Percentiles rank a stretch among this genome's conserved stretches.
Evolutionary conservation across 2,329 filamentous ascomycete species (phyloP).

Genomic region (Pseudogymnoascus sp.): DNA sequence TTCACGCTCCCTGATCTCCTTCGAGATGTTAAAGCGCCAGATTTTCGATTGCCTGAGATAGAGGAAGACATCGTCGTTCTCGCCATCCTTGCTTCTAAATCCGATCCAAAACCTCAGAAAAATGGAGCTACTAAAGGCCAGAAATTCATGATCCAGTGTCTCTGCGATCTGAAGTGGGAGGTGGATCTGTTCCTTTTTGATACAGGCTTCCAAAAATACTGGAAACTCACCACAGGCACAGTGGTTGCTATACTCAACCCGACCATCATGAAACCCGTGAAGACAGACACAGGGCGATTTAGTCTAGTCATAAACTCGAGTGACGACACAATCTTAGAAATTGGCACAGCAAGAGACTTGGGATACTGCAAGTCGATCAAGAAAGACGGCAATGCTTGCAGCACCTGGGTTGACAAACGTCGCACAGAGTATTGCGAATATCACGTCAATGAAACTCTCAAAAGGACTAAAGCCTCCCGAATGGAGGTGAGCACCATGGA

Average conservation of each 20-base stretch:
- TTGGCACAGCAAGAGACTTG: constrained; percentile 77
- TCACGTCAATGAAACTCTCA: constrained; percentile 76
- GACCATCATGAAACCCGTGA: constrained; percentile 78
- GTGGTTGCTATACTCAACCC: constrained; percentile 90
- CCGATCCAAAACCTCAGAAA: constrained; percentile 62
- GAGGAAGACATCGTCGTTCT: constrained; percentile 88
- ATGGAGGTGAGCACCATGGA: constrained; percentile 74
- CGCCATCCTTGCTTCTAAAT: constrained; percentile 82
- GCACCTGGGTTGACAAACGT: constrained; percentile 77
- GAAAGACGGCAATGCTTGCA: constrained; percentile 76
- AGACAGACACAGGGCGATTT: constrained; percentile 74
- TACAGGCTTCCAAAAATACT: constrained; percentile 83
- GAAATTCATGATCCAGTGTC: constrained; percentile 87
- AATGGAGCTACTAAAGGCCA: constrained; percentile 41
- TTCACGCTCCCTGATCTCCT: constrained; percentile 76
- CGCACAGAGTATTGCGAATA: constrained; percentile 91
- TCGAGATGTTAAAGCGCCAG: constrained; percentile 71
- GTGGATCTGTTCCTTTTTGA: constrained; percentile 90
- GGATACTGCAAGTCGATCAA: constrained; percentile 81
- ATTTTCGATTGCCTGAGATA: constrained; percentile 72
- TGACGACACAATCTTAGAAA: constrained; percentile 82
- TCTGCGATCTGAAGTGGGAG: constrained; percentile 86
- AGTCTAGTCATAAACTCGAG: constrained; percentile 78
- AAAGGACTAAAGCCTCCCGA: constrained; percentile 59
- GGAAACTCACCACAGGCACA: constrained; percentile 88